Evolutionary conservation across 331 rosid species (phyloP).

Genomic region (Acacia concinna): DNA sequence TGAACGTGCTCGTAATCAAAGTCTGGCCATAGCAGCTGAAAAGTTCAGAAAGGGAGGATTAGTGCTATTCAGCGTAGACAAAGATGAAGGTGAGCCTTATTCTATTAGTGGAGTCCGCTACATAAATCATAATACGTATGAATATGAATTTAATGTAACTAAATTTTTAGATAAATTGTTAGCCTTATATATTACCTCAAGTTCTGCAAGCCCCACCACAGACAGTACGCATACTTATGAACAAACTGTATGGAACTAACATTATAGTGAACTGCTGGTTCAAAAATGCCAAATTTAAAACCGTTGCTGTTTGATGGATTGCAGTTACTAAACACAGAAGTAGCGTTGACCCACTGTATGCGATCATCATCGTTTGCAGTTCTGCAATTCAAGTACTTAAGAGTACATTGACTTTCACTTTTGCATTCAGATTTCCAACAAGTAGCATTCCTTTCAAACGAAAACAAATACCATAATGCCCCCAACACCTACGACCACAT

Average conservation of each 20-base stretch:
- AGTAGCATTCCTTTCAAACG: constrained; percentile 68
- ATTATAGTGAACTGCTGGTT: constrained; percentile 49
- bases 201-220: constrained; percentile 97
- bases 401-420: constrained; percentile 46
- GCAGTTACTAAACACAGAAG: constrained; percentile 67
- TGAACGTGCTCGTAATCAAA: constrained; percentile 62
- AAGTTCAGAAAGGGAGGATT: neutral
- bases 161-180: neutral
- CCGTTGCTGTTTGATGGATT: constrained; percentile 39
- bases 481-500: constrained; percentile 56
- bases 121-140: no score
- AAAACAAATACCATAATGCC: constrained; percentile 87
- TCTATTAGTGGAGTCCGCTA: no score
- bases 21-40: constrained; percentile 80
- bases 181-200: constrained; percentile 84
- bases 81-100: no score
- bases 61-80: no score
- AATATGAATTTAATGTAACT: no score
- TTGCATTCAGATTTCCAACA: constrained; percentile 81
- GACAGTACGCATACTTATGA: constrained; percentile 76
- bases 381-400: constrained; percentile 62
- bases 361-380: constrained; percentile 43
- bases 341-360: constrained; percentile 51
- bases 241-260: constrained; percentile 53
- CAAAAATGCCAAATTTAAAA: constrained; percentile 70